Evolutionary conservation across 176 grass and related monocot genomes (phyloP), one percentile per base, ranked within the genome.

Genomic region (Poa pratensis): DNA sequence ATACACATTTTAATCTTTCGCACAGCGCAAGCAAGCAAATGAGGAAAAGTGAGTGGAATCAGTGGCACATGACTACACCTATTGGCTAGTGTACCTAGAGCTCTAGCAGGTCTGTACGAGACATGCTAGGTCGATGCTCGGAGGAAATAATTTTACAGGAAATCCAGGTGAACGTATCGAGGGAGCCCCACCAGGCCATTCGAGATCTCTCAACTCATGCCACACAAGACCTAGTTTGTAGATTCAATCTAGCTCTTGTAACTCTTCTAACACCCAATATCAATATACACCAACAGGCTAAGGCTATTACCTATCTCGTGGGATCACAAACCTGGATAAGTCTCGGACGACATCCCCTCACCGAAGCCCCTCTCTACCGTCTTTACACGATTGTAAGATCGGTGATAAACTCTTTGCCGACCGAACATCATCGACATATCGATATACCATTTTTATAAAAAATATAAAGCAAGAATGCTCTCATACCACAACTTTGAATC

Each of bases 391-490:
- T 50, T 50, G 3, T 59, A 22, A 55, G 52, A 55, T 55, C 5
- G 5, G 18, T 7, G 52, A 55, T 55, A 55, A 55, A 55, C 52
- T 17, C 52, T 55, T 54, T 55, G 52, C 52, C 18, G 18, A 55
- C 19, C 52, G 6, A 55, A 55, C 19, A 20, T 18, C 5, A 8
- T 55, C 52, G 5, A 57, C 19, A 57, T 9, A 57, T 17, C 52
- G 8, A 42, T 55, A 46, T 64, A 82, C 48, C 17, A 9, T 52
- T 82, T 43, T 34, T 28, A 82, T 19, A 50, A 59, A 77, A 60
- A 78, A 24, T 43, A 77, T 27, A 45, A 52, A 83, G 16, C 18
- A 76, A 67, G 35, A 59, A 27, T 45, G 51, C 17, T 69, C 23
- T 34, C 30, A 10, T 53, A 73, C 42, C 72, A 77, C 40, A 61